phyloP scores from a whole-genome alignment of 306 rosid species.

The Sindora glabra region DNA sequence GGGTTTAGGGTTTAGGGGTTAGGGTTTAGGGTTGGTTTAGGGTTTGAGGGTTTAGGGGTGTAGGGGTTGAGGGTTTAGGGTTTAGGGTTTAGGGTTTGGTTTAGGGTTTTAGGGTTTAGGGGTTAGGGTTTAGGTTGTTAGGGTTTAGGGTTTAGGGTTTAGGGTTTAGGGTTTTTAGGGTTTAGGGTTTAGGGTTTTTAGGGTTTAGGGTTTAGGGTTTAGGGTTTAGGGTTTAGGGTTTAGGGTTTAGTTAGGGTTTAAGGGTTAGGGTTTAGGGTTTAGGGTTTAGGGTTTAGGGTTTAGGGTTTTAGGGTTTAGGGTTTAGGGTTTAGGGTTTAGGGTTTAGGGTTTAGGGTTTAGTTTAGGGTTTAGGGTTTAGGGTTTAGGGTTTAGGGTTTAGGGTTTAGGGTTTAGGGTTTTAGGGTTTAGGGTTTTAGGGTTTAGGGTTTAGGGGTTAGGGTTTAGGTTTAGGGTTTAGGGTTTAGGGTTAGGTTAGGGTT shows the following conservation, averaged over 20 bases:
- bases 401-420: not conserved
- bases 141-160: not conserved
- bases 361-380: not conserved
- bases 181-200: too few relatives aligned
- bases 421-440: not conserved
- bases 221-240: not conserved
- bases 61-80: not conserved
- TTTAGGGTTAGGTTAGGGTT: not conserved
- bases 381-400: not conserved
- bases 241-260: too few relatives aligned
- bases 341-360: constrained; percentile 1
- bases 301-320: not conserved
- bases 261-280: not conserved
- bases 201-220: not conserved
- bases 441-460: not conserved
- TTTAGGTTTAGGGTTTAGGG: not conserved
- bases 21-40: not conserved
- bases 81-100: not conserved
- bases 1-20: not conserved
- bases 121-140: not conserved
- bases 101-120: not conserved
- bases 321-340: not conserved
- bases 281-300: not conserved
- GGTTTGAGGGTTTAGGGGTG: too few relatives aligned
- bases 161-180: not conserved